Base-by-base conservation (phyloP, 306 rosid genomes). In the Vachellia collinsii region DNA sequence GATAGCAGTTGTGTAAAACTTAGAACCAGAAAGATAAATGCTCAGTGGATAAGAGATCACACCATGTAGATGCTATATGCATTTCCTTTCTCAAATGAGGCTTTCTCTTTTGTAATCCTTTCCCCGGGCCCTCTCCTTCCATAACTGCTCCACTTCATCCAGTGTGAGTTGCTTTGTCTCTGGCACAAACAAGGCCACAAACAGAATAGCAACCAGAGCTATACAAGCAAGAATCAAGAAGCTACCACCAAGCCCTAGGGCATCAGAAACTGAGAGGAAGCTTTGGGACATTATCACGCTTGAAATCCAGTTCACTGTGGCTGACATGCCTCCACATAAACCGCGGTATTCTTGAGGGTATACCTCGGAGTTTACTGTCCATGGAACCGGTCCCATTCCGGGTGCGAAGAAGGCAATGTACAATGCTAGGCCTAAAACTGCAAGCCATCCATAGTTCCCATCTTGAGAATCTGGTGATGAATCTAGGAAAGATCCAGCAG, bases 361-460 rank as follows among this genome's bases (percentile, higher is more conserved):
- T 77, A 93, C 88, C 90, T 93, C 98, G 0, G 98, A 91, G 89
- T 93, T 93, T 34, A 93, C 90, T 0, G 98, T 89, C 98, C 98
- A 93, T 0, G 98, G 98, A 36, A 93, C 98, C 1, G 98, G 94
- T 3, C 98, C 98, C 98, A 91, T 93, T 46, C 98, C 98, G 0
- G 98, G 98, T 0, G 98, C 64, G 77, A 93, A 93, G 85, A 84
- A 91, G 3, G 77, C 80, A 38, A 93, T 90, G 70, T 91, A 93
- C 10, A 91, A 80, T 4, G 84, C 87, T 69, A 93, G 77, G 17
- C 98, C 98, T 74, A 82, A 0, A 23, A 93, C 71, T 51, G 98
- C 97, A 53, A 90, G 19, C 92, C 92, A 89, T 20, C 98, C 98
- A 59, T 82, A 80, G 10, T 69, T n/a, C 37, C 47, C 82, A 70